Conservation (phyloP, 1,284 basidiomycete species). For the Pulveroboletus sp. region DNA sequence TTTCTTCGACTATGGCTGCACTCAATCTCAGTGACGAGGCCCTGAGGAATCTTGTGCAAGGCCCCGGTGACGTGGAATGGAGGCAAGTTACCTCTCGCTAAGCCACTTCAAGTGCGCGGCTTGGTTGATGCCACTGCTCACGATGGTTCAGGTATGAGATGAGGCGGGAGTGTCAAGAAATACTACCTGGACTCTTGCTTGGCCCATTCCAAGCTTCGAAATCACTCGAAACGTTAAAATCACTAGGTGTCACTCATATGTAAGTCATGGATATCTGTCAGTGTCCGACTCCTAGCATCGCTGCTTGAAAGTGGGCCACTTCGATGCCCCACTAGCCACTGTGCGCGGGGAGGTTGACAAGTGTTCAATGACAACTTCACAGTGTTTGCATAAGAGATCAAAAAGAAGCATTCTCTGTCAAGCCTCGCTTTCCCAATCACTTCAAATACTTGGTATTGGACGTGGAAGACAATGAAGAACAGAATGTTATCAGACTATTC, state of each 20-base stretch:
- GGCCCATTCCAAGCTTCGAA: conserved; percentile 90
- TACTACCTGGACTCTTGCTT: conserved; percentile 80
- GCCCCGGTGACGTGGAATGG: conserved; percentile 79
- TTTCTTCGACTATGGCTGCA: conserved; percentile 19
- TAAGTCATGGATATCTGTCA: conserved; percentile 42
- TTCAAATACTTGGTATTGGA: conserved; percentile 84
- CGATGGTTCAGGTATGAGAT: conserved; percentile 78
- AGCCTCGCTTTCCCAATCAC: conserved; percentile 79
- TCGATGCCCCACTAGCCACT: not conserved
- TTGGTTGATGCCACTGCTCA: conserved; percentile 9
- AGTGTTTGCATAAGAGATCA: conserved; percentile 87
- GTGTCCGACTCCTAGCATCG: conserved; percentile 6
- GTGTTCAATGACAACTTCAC: not conserved
- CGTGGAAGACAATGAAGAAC: conserved; percentile 88
- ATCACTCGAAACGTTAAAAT: conserved; percentile 65
- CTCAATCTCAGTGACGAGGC: conserved; percentile 49
- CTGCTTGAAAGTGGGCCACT: conserved; percentile 11
- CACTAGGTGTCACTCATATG: conserved; percentile 84
- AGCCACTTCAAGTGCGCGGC: not conserved
- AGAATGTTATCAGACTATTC: conserved; percentile 85
- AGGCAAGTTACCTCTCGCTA: conserved; percentile 45
- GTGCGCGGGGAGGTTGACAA: not conserved
- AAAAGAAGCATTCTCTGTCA: conserved; percentile 86
- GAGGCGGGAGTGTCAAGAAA: conserved; percentile 90
- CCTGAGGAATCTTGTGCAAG: conserved; percentile 66